Evolutionary conservation across 75 land plant species (phyloP), one percentile per base, ranked within the genome.

Genomic region (Gnetum montanum): DNA sequence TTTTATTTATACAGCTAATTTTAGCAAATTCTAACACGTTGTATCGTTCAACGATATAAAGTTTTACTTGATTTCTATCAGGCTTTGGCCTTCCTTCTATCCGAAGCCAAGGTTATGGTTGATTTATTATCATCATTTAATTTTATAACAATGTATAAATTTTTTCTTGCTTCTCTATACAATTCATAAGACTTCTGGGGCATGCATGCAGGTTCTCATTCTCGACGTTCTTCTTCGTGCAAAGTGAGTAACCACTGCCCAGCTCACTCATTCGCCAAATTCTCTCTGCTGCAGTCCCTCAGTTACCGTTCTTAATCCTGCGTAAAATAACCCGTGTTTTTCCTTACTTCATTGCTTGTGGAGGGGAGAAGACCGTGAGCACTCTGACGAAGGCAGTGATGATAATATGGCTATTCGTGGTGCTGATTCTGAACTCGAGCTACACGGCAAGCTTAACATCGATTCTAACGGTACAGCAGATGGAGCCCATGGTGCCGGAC

Each of bases 371-470:
- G 49, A 1, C 26, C 5, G 49, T 47, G 28, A 47, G 29, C 49
- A 47, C 15, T 47, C 13, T 47, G 28, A 20, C 22, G 8, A 10
- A 29, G 26, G 3, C 13, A 3, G 49, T 47, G 8, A 6, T 47
- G 10, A 10, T 47, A 25, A 47, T 47, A 4, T 83, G 83, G 83
- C 35, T 83, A 38, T 68, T 74, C 24, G 75, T 79, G 28, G 74
- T 75, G 37, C 60, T 79, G 10, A 61, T 79, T 4, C 34, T 79
- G 20, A 64, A 57, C 8, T 63, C 74, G 7, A 66, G 49, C 29
- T 47, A 47, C n/a, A 79, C 84, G 1, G 87, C 87, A 8, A 78
- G 71, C 46, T 59, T 83, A 27, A 80, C 74, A 0, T 69, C 80
- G 1, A 69, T 69, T 63, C 58, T 83, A 43, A 83, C 87, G 8